Percentiles rank a stretch among this genome's conserved stretches.
Conservation (phyloP, 371 early-diverging fungal genomes). For the Mucor mucedo region DNA sequence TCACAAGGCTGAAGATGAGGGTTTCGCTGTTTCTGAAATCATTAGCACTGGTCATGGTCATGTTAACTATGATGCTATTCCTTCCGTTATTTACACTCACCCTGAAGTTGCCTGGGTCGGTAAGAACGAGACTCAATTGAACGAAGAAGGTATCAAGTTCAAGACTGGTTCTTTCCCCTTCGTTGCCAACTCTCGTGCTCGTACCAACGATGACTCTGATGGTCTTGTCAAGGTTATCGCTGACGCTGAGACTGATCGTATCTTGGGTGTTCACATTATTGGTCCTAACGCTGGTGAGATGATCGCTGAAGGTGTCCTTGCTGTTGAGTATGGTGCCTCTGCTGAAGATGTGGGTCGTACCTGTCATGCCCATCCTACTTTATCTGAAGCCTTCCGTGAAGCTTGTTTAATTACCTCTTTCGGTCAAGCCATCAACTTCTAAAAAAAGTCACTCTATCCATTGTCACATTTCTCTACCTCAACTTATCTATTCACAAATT, state of each 20-base stretch:
- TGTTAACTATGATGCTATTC: conserved; percentile 98
- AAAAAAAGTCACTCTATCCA: too few relatives aligned
- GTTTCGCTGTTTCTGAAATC: conserved; percentile 93
- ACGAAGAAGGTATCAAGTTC: conserved; percentile 85
- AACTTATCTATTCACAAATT: too few relatives aligned
- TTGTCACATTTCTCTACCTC: too few relatives aligned
- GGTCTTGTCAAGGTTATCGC: conserved; percentile 95
- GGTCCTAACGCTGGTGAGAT: conserved; percentile 98
- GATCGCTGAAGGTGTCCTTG: conserved; percentile 97
- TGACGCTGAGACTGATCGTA: conserved; percentile 95
- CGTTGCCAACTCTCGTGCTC: conserved; percentile 95
- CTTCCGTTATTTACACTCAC: conserved; percentile 97
- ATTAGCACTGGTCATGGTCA: conserved; percentile 91
- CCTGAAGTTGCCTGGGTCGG: conserved; percentile 99
- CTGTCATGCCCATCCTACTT: conserved; percentile 97
- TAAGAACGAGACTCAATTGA: conserved; percentile 92
- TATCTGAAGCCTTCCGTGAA: conserved; percentile 97
- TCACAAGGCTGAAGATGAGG: conserved; percentile 99
- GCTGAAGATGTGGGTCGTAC: conserved; percentile 97
- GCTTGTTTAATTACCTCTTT: conserved; percentile 87
- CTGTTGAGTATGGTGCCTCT: conserved; percentile 96
- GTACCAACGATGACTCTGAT: conserved; percentile 94
- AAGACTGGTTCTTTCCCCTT: conserved; percentile 93
- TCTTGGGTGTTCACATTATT: conserved; percentile 96
- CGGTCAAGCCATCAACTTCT: conserved; percentile 52